Percentiles rank a stretch among this genome's conserved stretches.
Evolutionary conservation across 2,329 filamentous ascomycete species (phyloP).

Genomic region (Sclerotiophoma versabilis): DNA sequence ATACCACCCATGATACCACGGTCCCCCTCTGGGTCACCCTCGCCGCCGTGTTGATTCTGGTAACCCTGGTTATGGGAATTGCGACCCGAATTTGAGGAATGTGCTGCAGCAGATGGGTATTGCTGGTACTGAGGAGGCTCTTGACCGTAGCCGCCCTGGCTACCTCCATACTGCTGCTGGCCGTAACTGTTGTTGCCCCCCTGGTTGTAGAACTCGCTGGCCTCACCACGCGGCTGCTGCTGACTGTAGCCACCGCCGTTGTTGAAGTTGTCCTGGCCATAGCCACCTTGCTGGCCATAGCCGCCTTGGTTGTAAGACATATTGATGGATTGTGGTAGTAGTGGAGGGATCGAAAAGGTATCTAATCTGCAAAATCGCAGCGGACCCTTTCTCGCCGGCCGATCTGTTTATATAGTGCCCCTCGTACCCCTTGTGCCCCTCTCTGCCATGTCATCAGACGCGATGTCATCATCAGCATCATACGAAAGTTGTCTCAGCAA

Average conservation of each 20-base stretch:
- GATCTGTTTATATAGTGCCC: constrained; percentile 11
- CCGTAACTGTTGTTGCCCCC: constrained; percentile 18
- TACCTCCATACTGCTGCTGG: constrained; percentile 23
- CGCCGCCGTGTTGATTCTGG: constrained; percentile 31
- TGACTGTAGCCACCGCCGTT: constrained; percentile 20
- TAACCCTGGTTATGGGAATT: constrained; percentile 34
- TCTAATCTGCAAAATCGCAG: constrained; percentile 3
- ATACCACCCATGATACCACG: constrained; percentile 38
- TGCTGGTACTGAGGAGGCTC: constrained; percentile 36
- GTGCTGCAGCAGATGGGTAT: constrained; percentile 26
- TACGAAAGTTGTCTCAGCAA: constrained; percentile 19
- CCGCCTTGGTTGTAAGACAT: constrained; percentile 18
- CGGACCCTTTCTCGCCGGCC: not conserved
- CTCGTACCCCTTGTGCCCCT: constrained; percentile 2
- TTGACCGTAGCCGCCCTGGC: constrained; percentile 22
- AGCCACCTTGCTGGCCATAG: constrained; percentile 4
- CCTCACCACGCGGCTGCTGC: constrained; percentile 18
- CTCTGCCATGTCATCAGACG: constrained; percentile 10
- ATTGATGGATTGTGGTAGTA: not conserved
- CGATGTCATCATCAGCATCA: constrained; percentile 11
- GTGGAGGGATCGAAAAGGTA: not conserved
- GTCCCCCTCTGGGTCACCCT: constrained; percentile 32
- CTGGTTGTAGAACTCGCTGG: constrained; percentile 24
- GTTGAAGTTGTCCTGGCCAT: constrained; percentile 15
- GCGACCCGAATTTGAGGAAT: constrained; percentile 31